Evolutionary conservation across 1,139 yeast species (phyloP), one percentile per base, ranked within the genome.

Genomic region (Nakaseomyces delphensis): DNA sequence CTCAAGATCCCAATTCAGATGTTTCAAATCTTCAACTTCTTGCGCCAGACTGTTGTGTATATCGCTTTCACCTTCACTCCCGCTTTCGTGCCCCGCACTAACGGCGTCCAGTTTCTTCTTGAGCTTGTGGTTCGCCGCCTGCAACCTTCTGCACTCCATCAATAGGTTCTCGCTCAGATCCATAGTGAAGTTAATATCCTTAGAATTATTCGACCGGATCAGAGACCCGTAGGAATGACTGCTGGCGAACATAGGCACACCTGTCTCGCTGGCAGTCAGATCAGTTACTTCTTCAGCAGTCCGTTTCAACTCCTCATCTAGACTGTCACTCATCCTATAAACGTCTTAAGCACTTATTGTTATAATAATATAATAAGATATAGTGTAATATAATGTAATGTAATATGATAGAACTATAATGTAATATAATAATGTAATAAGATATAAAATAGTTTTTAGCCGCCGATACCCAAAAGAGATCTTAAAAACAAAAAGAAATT

Each of bases 151-250:
- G 56, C 95, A 85, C 63, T 87, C 94, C 21, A 74, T 68, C 23
- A 87, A 69, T 47, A 87, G 67, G 43, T 80, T 82, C 56, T 86
- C 95, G 62, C 93, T 83, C 48, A 87, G 66, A 1, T 86, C 93
- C 43, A 87, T 83, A 4, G 84, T 85, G 60, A 86, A 86, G 53
- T 80, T 77, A 67, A 84, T 77, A 50, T 85, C 91, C 39, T 40
- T 40, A 13, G 42, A 33, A 13, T 35, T 27, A 19, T 24, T 23
- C 6, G 46, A 25, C 27, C 16, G 35, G 55, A 39, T 43, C 62
- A 45, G 23, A 55, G 37, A 33, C 16, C 27, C 27, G 16, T 33
- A 33, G 43, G 46, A 50, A 41, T 43, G 43, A 41, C 55, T 52
- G 15, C 48, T 63, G 51, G 45, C 60, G 44, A 37, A 53, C 52